A percentile compares a stretch with the other conserved stretches of the same genome.
These are phyloP conservation scores for Globisporangium yorkense DNA, from an alignment of 352 stramenopile genomes.

Conservation along the genomic window DNA sequence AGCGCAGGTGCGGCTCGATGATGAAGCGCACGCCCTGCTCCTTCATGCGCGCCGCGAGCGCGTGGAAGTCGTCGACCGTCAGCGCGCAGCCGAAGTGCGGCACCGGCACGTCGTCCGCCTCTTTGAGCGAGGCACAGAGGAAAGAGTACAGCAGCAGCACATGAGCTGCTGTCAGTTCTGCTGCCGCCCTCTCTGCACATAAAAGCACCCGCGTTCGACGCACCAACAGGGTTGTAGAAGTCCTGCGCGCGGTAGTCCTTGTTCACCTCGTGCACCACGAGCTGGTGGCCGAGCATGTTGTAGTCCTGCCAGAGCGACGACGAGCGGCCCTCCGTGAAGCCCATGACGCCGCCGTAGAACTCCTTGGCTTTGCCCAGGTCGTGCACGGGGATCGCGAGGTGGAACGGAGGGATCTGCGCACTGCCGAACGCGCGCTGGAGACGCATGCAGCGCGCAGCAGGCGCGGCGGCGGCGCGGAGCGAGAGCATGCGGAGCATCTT, in stretches of 20 bases:
- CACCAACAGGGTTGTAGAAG: conserved; percentile 95
- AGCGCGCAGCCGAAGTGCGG: conserved; percentile 94
- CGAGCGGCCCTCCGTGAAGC: conserved; percentile 89
- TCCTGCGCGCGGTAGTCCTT: conserved; percentile 91
- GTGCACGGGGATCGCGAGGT: conserved; percentile 95
- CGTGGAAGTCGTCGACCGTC: conserved; percentile 91
- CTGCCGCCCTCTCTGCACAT: too few relatives aligned
- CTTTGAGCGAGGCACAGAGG: conserved; percentile 17
- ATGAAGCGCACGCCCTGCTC: conserved; percentile 89
- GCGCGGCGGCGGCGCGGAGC: too few relatives aligned
- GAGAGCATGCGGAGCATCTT: too few relatives aligned
- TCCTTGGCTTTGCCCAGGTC: conserved; percentile 81
- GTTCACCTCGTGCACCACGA: conserved; percentile 89
- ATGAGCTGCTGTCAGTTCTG: too few relatives aligned
- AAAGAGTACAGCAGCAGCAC: too few relatives aligned
- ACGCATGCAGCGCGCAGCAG: too few relatives aligned
- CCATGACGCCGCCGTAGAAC: conserved; percentile 92
- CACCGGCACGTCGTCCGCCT: conserved; percentile 96
- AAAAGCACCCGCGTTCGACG: conserved; percentile 4
- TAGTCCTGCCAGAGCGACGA: conserved; percentile 70
- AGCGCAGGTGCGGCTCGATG: conserved; percentile 94
- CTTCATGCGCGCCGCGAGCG: conserved; percentile 78
- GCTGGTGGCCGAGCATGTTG: conserved; percentile 85
- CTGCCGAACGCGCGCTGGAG: too few relatives aligned
- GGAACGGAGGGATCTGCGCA: conserved; percentile 63